Percentiles rank a stretch among this genome's conserved stretches.
Evolutionary conservation across 257 asterid genomes (phyloP).

Genomic region (Agastache rugosa): DNA sequence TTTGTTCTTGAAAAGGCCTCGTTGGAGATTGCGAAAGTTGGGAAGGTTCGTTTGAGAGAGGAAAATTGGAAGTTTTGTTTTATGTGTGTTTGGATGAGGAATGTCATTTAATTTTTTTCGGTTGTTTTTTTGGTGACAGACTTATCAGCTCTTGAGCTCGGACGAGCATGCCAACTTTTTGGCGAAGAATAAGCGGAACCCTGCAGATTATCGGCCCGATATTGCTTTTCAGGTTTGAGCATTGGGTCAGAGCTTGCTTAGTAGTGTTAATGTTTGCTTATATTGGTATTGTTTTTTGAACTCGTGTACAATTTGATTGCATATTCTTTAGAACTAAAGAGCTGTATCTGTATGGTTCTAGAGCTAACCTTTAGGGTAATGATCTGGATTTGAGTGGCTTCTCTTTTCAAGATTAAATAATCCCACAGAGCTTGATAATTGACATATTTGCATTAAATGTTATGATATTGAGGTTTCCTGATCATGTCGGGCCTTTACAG

Average conservation of each 20-base stretch:
- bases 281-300: neutral
- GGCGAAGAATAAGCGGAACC: constrained; percentile 60
- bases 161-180: constrained; percentile 76
- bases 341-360: neutral
- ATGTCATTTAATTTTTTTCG: neutral
- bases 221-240: constrained; percentile 81
- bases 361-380: neutral
- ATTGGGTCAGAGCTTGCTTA: constrained; percentile 6
- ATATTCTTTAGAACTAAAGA: neutral
- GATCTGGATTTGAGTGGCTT: constrained; percentile 21
- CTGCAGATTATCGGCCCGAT: constrained; percentile 86
- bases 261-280: neutral
- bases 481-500: neutral
- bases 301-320: neutral
- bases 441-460: neutral
- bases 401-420: constrained; percentile 4
- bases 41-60: constrained; percentile 62
- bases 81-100: neutral
- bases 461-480: neutral
- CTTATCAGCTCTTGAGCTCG: constrained; percentile 80
- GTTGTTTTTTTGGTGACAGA: constrained; percentile 45
- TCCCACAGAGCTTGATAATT: neutral
- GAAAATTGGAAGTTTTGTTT: constrained; percentile 4
- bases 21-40: constrained; percentile 87
- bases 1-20: constrained; percentile 88